Evolutionary conservation across 2,329 filamentous ascomycete species (phyloP).

Genomic region (Verticillium dahliae): DNA sequence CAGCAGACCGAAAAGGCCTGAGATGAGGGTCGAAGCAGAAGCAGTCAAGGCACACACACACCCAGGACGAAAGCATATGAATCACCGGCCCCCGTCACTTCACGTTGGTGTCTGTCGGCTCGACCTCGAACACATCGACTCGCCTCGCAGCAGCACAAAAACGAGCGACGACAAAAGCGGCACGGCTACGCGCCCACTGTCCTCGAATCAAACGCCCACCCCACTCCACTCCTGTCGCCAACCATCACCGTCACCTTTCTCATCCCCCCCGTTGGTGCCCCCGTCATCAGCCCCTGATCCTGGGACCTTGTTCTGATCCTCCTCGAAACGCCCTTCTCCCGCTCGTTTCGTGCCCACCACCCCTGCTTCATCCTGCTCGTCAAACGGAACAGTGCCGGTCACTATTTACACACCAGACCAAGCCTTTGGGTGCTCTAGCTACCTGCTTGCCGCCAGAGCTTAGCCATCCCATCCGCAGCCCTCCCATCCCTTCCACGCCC

Average conservation of each 20-base stretch:
- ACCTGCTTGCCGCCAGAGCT: constrained; percentile 11
- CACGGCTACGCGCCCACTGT: neutral
- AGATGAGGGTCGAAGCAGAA: neutral
- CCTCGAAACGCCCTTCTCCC: constrained; percentile 1
- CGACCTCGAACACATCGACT: neutral
- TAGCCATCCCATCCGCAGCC: constrained; percentile 7
- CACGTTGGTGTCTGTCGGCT: neutral
- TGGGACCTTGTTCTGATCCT: neutral
- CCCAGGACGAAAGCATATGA: neutral
- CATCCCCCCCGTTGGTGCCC: neutral
- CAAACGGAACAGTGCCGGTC: neutral
- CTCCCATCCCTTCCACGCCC: constrained; percentile 21
- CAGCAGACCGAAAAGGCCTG: neutral
- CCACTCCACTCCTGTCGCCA: neutral
- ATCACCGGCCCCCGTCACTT: neutral
- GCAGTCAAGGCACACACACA: neutral
- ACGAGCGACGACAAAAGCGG: neutral
- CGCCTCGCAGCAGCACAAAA: neutral
- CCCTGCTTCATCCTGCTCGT: neutral
- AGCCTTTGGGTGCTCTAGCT: neutral
- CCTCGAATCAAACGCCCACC: neutral
- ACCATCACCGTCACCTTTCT: neutral
- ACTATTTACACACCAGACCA: neutral
- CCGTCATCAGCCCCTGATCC: neutral
- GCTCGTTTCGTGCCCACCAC: constrained; percentile 2